phyloP scores from a whole-genome alignment of 2,329 filamentous ascomycete genomes.

The Didymella pinodella region DNA sequence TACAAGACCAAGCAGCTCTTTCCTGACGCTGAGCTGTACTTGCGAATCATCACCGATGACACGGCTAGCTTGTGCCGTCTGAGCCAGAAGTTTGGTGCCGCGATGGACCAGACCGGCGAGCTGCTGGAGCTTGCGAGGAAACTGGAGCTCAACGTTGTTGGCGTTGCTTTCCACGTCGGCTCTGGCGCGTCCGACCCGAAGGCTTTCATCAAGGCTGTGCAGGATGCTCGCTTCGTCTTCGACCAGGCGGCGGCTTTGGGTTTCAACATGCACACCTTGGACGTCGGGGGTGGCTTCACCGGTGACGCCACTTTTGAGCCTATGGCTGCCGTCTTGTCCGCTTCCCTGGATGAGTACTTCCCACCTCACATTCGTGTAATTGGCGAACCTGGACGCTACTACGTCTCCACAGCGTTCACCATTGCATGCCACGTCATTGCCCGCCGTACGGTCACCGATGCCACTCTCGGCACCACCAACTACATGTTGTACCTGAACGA shows the following conservation, averaged over 20 bases:
- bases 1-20: constrained; percentile 96
- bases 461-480: constrained; percentile 69
- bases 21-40: constrained; percentile 86
- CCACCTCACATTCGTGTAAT: constrained; percentile 85
- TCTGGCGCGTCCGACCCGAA: constrained; percentile 94
- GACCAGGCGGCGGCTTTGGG: constrained; percentile 80
- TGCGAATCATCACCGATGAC: constrained; percentile 96
- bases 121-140: constrained; percentile 82
- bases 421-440: constrained; percentile 96
- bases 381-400: constrained; percentile 95
- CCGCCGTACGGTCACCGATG: constrained; percentile 83
- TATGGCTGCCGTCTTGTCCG: constrained; percentile 82
- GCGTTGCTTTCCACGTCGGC: constrained; percentile 97
- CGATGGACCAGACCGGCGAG: constrained; percentile 78
- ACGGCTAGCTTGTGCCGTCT: constrained; percentile 92
- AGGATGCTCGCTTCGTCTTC: constrained; percentile 88
- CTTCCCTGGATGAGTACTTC: constrained; percentile 87
- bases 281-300: constrained; percentile 93
- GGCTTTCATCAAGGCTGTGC: constrained; percentile 89
- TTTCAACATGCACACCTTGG: constrained; percentile 83
- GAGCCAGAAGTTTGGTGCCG: constrained; percentile 96
- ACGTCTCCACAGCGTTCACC: constrained; percentile 91
- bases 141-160: constrained; percentile 87
- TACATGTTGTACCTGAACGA: constrained; percentile 99
- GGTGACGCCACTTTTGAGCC: constrained; percentile 90